Base-by-base conservation (phyloP, 2,329 filamentous ascomycete genomes). In the Neocucurbitaria cava region DNA sequence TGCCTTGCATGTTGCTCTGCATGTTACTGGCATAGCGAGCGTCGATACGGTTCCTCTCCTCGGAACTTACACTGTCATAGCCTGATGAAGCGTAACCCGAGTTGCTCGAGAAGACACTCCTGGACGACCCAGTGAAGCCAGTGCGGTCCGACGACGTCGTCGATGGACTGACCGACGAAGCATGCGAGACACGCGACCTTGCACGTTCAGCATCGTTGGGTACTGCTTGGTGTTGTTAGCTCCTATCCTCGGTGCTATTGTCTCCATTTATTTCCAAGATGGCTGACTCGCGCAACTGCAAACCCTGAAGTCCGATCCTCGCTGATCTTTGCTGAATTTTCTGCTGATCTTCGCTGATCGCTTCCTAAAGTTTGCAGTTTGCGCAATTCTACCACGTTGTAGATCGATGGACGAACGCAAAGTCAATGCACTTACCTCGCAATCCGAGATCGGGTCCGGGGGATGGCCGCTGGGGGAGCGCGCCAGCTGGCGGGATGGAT, bases 31-130 rank as follows among this genome's bases (percentile, higher is more conserved):
- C 45, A 56, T 58, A 59, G 11, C 49, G 55, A 36, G 55, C 20
- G 21, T 61, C 56, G 20, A 46, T 50, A 13, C 52, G 20, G 38
- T 15, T 52, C 46, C 53, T 60, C 30, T 55, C 52, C 42, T 66
- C 64, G 23, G 64, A 61, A 13, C 60, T 31, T 10, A 58, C 33
- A 7, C 62, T 60, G 46, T 65, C 62, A 21, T 61, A 64, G 6
- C 56, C 36, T 4, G 30, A 31, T 21, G 38, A 40, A 2, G 38
- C 24, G 38, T 23, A 23, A 21, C 20, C 58, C 9, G 58, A 60
- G n/a, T 48, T 31, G 15, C 54, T 55, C 0, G 64, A 67, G 48
- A 66, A 65, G 17, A 66, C 49, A 42, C 65, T 68, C 23, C 58
- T 57, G 9, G 54, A 61, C 10, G 65, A 68, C 23, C 6, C 18